A percentile compares a stretch with the other conserved stretches of the same genome.
Conservation (phyloP, 2,329 filamentous ascomycete genomes). For the Apiospora aurea region DNA sequence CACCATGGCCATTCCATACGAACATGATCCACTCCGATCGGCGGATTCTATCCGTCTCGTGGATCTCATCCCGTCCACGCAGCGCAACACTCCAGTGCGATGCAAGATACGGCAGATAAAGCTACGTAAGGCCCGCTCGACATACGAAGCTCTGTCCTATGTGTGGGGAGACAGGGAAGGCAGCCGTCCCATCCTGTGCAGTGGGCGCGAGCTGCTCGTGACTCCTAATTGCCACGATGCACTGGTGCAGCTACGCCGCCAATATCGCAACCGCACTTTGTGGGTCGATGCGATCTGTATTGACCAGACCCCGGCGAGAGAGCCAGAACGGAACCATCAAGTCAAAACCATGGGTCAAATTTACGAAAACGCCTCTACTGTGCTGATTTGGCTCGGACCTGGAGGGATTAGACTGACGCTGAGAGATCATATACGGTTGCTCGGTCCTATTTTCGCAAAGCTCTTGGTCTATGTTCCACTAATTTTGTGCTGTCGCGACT, state of each 20-base stretch:
- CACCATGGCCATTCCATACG: too few species aligned
- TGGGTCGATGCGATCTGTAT: conserved; percentile 21
- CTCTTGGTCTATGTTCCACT: too few species aligned
- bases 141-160: conserved; percentile 1
- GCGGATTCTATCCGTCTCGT: background rate
- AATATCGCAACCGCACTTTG: background rate
- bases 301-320: background rate
- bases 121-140: background rate
- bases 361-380: background rate
- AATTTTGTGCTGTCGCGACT: too few species aligned
- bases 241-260: background rate
- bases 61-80: background rate
- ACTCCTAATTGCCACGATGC: conserved; percentile 13
- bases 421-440: too few species aligned
- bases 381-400: background rate
- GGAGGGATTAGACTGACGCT: background rate
- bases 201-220: background rate
- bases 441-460: too few species aligned
- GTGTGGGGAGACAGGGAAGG: conserved; percentile 16
- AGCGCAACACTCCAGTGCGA: background rate
- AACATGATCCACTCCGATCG: too few species aligned
- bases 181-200: conserved; percentile 14
- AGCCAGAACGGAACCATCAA: background rate
- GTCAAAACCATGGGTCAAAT: background rate
- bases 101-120: background rate